Evolutionary conservation across 768 basidiomycete species (phyloP).

Genomic region (Phallus indusiatus): DNA sequence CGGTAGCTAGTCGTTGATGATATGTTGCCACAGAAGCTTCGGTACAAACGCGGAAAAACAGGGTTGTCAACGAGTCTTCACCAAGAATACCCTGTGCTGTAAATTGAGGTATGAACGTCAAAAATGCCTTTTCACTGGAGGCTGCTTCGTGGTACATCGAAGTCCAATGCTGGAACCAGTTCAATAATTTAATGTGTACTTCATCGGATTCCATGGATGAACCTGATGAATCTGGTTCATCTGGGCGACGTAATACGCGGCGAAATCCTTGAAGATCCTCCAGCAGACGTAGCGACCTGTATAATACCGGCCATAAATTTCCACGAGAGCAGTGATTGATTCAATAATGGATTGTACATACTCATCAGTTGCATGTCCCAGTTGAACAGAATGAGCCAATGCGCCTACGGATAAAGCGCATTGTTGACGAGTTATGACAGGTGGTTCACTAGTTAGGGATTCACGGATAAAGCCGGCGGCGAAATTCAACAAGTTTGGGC

Average conservation of each 20-base stretch:
- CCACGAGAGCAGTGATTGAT: background rate
- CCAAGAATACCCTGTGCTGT: conserved; percentile 96
- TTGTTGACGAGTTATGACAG: conserved; percentile 70
- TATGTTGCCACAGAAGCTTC: conserved; percentile 91
- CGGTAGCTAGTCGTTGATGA: conserved; percentile 54
- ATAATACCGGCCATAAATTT: conserved; percentile 3
- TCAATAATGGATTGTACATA: conserved; percentile 31
- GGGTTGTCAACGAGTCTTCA: conserved; percentile 90
- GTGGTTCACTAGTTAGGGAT: conserved; percentile 72
- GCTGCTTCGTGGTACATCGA: conserved; percentile 84
- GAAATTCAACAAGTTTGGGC: conserved; percentile 70
- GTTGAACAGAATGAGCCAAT: conserved; percentile 59
- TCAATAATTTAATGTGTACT: conserved; percentile 62
- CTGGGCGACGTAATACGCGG: conserved; percentile 34
- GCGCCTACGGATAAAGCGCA: conserved; percentile 76
- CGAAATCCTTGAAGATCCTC: conserved; percentile 72
- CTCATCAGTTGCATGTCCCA: conserved; percentile 80
- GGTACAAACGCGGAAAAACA: conserved; percentile 97
- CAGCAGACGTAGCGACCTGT: conserved; percentile 59
- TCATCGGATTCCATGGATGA: conserved; percentile 63
- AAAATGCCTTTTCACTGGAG: conserved; percentile 89
- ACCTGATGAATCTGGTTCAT: conserved; percentile 22
- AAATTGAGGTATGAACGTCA: conserved; percentile 93
- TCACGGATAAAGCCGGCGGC: conserved; percentile 78
- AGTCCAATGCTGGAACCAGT: conserved; percentile 95